A percentile compares a stretch with the other conserved stretches of the same genome.
phyloP scores from a whole-genome alignment of 768 basidiomycete species.

The Rhizopogon vulgaris region DNA sequence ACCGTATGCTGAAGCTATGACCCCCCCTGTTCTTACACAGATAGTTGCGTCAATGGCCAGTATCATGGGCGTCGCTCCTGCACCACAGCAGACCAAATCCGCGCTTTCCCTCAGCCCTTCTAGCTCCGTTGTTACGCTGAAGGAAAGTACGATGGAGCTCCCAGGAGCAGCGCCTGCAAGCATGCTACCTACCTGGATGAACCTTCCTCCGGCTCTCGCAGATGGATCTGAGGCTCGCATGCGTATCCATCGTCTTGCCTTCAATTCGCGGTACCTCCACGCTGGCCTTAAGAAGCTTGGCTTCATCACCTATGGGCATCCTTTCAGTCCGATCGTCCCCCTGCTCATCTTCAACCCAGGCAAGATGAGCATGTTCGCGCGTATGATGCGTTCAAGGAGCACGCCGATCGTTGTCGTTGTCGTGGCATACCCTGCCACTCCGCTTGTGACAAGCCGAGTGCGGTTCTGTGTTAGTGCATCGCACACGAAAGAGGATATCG shows the following conservation, averaged over 20 bases:
- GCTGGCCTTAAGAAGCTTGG: constrained; percentile 83
- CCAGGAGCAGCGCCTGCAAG: constrained; percentile 66
- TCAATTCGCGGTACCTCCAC: constrained; percentile 92
- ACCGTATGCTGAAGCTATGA: constrained; percentile 84
- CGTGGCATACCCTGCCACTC: constrained; percentile 87
- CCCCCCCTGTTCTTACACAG: constrained; percentile 88
- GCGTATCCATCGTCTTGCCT: constrained; percentile 83
- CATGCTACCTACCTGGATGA: constrained; percentile 72
- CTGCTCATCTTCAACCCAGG: constrained; percentile 88
- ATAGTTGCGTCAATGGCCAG: constrained; percentile 89
- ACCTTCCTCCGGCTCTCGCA: constrained; percentile 61
- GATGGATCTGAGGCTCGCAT: constrained; percentile 81
- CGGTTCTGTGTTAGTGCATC: constrained; percentile 94
- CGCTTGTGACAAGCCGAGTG: constrained; percentile 81
- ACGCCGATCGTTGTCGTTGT: constrained; percentile 87
- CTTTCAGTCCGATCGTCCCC: constrained; percentile 90
- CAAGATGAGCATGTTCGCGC: constrained; percentile 88
- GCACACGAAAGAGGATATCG: constrained; percentile 97
- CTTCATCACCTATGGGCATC: constrained; percentile 93
- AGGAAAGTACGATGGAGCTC: constrained; percentile 34
- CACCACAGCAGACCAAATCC: constrained; percentile 28
- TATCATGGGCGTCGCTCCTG: constrained; percentile 79
- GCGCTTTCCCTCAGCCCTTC: constrained; percentile 29
- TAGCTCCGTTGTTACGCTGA: constrained; percentile 20
- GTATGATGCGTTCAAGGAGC: constrained; percentile 61